Evolutionary conservation across 495 filamentous ascomycete species (phyloP), one percentile per base, ranked within the genome.

Genomic region (Podospora pseudocomata): DNA sequence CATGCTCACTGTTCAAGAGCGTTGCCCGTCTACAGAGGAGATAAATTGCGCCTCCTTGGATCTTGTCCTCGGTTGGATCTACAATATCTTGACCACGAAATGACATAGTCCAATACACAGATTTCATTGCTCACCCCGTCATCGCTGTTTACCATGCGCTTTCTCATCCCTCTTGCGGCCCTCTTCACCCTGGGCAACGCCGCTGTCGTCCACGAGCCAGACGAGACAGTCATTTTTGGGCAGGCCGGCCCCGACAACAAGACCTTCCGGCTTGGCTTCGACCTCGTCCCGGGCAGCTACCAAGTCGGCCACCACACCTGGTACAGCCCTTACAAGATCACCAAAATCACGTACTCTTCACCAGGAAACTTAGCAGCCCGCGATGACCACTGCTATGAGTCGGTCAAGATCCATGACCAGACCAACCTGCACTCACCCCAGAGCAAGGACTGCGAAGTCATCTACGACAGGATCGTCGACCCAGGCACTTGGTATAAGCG

Each of bases 211-310:
- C 9, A 16, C 39, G 9, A 49, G 3, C 39, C 39, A 49, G 39
- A 49, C 9, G 15, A 49, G 15, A 13, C 15, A 11, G 39, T 49
- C 39, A 49, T 49, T 49, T 49, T 49, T 3, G 39, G 6, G 6
- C 39, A 49, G 39, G 39, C 39, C 2, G 39, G 39, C 39, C 39
- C 68, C 70, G 34, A 70, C 63, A 30, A 60, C 63, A 20, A 62
- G 65, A 65, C 68, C 59, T 58, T 19, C 18, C 11, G 72, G 63
- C 26, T 66, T 1, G 67, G 60, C 65, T 70, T 70, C 65, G 68
- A 69, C 2, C 4, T 58, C 23, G 55, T 58, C 23, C 55, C 55
- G 2, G 55, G 55, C 55, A 58, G 55, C 55, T 0, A 5, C 55
- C 13, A 58, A 18, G n/a, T 58, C 13, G 15, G 3, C 55, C 3